Evolutionary conservation across 495 filamentous ascomycete genomes (phyloP).

Genomic region (Xylaria grammica): DNA sequence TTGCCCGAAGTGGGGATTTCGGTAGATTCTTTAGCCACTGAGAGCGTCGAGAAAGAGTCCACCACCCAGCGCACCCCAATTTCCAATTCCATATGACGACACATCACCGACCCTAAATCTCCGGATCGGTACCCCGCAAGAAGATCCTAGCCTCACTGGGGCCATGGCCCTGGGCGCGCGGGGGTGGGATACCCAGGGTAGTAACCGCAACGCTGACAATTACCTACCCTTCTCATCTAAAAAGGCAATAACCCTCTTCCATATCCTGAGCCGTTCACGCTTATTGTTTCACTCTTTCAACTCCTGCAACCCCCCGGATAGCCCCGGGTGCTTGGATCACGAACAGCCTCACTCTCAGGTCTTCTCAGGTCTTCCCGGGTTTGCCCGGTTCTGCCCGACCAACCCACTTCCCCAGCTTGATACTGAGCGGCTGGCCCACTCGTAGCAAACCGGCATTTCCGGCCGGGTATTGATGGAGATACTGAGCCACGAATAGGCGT

Average conservation of each 20-base stretch:
- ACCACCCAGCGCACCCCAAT: background rate
- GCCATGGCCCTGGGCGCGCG: background rate
- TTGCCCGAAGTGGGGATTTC: background rate
- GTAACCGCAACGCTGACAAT: background rate
- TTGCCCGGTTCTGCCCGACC: background rate
- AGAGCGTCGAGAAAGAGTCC: background rate
- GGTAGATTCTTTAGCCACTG: background rate
- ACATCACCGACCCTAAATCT: too few relatives aligned
- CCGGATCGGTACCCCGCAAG: constrained; percentile 1
- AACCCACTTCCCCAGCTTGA: background rate
- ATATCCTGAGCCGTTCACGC: background rate
- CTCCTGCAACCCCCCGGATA: background rate
- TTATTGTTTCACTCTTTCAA: background rate
- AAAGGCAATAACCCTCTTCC: constrained; percentile 5
- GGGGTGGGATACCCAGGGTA: background rate
- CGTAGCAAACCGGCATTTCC: too few relatives aligned
- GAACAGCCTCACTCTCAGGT: background rate
- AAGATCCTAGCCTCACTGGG: background rate
- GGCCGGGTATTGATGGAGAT: too few relatives aligned
- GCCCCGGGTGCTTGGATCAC: background rate
- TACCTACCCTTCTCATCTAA: constrained; percentile 4
- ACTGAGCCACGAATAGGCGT: too few relatives aligned
- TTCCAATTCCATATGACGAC: too few relatives aligned
- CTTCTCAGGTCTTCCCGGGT: too few relatives aligned
- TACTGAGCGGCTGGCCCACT: background rate